A percentile compares a stretch with the other conserved stretches of the same genome.
phyloP scores from a whole-genome alignment of 1,284 basidiomycete species.

The Phlebopus sp. region DNA sequence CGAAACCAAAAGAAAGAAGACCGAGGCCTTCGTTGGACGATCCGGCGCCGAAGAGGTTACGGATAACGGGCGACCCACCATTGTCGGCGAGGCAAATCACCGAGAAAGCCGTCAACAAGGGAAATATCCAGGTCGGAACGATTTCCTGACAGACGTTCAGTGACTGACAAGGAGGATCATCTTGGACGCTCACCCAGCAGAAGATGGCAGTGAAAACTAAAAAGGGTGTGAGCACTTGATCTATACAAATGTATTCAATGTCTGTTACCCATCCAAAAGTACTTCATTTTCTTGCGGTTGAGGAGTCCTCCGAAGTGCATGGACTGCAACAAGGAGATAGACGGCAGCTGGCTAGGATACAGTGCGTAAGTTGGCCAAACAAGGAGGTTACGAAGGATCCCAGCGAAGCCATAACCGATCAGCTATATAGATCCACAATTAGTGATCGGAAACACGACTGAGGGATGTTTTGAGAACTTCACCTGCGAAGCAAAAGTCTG shows the following conservation, averaged over 20 bases:
- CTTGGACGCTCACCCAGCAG: slow-evolving; percentile 41
- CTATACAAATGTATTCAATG: not conserved
- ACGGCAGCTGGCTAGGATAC: slow-evolving; percentile 50
- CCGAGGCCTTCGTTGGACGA: slow-evolving; percentile 54
- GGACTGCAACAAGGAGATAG: slow-evolving; percentile 51
- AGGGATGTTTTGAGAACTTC: not conserved
- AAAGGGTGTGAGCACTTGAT: not conserved
- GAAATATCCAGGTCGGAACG: slow-evolving; percentile 22
- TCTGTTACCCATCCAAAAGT: slow-evolving; percentile 50
- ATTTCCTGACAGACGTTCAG: slow-evolving; percentile 11
- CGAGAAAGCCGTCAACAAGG: slow-evolving; percentile 46
- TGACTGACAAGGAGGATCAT: slow-evolving; percentile 17
- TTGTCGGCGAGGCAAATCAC: slow-evolving; percentile 50
- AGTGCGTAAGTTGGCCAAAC: slow-evolving; percentile 61
- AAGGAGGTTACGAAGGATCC: slow-evolving; percentile 49
- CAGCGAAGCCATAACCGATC: slow-evolving; percentile 57
- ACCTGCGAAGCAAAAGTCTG: slow-evolving; percentile 54
- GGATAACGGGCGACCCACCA: slow-evolving; percentile 42
- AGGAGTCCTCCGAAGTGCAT: slow-evolving; percentile 50
- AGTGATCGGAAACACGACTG: not conserved
- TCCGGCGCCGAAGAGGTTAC: slow-evolving; percentile 51
- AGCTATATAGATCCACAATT: slow-evolving; percentile 32
- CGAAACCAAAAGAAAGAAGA: slow-evolving; percentile 46
- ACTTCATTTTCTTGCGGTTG: slow-evolving; percentile 48
- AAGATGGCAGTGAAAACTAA: slow-evolving; percentile 46